Evolutionary conservation across 352 stramenopile genomes (phyloP).

Genomic region (Globisporangium cylindrosporum): DNA sequence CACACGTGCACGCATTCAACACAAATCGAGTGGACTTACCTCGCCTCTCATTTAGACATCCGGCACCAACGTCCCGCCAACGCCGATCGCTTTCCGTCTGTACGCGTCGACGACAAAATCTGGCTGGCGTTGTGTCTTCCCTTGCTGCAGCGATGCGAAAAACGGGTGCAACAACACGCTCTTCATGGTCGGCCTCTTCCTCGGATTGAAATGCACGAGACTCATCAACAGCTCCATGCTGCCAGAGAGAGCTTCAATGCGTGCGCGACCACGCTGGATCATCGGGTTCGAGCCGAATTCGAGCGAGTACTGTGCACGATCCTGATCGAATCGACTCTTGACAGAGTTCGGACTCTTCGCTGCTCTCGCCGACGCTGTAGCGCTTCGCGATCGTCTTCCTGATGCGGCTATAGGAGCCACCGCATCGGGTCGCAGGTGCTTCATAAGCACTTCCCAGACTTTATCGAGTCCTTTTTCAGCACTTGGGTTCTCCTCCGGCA

Average conservation of each 20-base stretch:
- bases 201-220: constrained; percentile 65
- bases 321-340: constrained; percentile 38
- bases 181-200: constrained; percentile 62
- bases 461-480: constrained; percentile 32
- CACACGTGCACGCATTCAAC: neutral
- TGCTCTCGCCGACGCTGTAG: constrained; percentile 13
- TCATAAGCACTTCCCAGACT: constrained; percentile 60
- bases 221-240: constrained; percentile 46
- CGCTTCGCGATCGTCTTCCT: constrained; percentile 16
- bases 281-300: constrained; percentile 37
- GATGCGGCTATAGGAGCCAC: neutral
- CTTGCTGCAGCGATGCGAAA: constrained; percentile 43
- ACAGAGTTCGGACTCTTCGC: constrained; percentile 8
- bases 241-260: constrained; percentile 39
- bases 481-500: constrained; percentile 65
- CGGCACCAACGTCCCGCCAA: constrained; percentile 18
- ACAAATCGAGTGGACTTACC: neutral
- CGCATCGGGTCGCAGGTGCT: constrained; percentile 55
- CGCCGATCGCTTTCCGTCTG: constrained; percentile 9
- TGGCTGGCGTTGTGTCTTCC: constrained; percentile 12
- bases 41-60: constrained; percentile 32
- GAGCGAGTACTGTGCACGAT: constrained; percentile 52
- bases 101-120: constrained; percentile 70
- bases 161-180: constrained; percentile 55
- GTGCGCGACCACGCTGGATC: constrained; percentile 50